Conservation (phyloP, 768 basidiomycete genomes). For the Clitopilus hobsonii region DNA sequence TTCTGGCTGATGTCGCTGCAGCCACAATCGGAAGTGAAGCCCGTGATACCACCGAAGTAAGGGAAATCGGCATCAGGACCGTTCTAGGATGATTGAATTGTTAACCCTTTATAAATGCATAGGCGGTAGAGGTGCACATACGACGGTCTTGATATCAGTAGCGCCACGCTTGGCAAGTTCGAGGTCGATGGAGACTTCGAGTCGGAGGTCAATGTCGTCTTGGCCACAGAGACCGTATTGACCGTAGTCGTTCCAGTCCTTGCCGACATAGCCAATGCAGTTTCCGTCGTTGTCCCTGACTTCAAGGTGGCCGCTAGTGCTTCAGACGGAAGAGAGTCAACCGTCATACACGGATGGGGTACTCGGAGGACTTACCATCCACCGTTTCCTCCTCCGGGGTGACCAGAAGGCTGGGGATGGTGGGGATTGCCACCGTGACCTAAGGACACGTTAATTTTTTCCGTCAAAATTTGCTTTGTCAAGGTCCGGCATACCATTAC, state of each 20-base stretch:
- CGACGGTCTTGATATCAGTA: slow-evolving; percentile 9
- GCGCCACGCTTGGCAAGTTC: not conserved
- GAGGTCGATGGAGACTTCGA: slow-evolving; percentile 7
- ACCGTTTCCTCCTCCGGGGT: not conserved
- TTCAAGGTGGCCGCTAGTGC: slow-evolving; percentile 4
- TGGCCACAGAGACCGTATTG: slow-evolving; percentile 4
- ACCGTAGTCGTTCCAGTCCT: slow-evolving; percentile 7
- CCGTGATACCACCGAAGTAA: slow-evolving; percentile 10
- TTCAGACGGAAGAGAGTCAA: not conserved
- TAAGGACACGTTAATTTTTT: not conserved
- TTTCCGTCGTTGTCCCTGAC: slow-evolving; percentile 6
- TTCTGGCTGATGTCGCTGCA: not conserved
- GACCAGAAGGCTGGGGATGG: slow-evolving; percentile 1
- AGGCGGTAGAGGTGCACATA: not conserved
- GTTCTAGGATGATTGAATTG: no score
- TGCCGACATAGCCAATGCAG: slow-evolving; percentile 6
- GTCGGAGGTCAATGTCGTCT: slow-evolving; percentile 4
- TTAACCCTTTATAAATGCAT: no score
- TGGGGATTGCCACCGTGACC: not conserved
- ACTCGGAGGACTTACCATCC: not conserved
- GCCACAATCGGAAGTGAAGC: slow-evolving; percentile 4
- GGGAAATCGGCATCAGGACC: slow-evolving; percentile 11
- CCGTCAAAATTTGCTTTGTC: not conserved
- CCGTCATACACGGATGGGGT: not conserved
- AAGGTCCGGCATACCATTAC: not conserved